Percentiles rank a stretch among this genome's conserved stretches.
phyloP scores from a whole-genome alignment of 345 rosid species.

The Lumnitzera littorea region DNA sequence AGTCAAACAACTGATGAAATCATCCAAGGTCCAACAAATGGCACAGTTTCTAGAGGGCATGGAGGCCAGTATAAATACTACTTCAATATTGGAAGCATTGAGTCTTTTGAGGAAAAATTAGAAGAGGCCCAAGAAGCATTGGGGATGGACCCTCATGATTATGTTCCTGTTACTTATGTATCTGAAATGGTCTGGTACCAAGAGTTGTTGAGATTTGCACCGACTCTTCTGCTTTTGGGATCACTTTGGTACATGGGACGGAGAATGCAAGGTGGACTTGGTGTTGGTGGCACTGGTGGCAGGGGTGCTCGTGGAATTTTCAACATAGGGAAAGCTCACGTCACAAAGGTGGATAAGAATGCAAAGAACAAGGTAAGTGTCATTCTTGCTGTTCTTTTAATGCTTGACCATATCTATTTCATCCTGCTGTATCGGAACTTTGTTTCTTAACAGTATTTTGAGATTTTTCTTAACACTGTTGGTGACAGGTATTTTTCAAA shows the following conservation, averaged over 20 bases:
- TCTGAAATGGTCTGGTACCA: constrained; percentile 74
- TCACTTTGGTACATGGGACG: constrained; percentile 58
- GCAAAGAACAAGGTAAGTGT: constrained; percentile 74
- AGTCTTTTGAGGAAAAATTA: constrained; percentile 86
- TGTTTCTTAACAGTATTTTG: no score
- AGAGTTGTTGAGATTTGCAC: constrained; percentile 79
- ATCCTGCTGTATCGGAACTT: neutral
- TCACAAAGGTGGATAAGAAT: constrained; percentile 81
- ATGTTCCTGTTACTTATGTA: constrained; percentile 65
- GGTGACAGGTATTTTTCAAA: constrained; percentile 60
- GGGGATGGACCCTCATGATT: constrained; percentile 71
- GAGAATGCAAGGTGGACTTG: constrained; percentile 79
- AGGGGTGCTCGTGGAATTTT: constrained; percentile 83
- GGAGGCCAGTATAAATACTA: constrained; percentile 65
- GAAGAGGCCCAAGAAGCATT: constrained; percentile 88
- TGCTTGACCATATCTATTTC: neutral
- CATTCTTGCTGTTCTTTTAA: constrained; percentile 3
- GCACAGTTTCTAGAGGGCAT: constrained; percentile 30
- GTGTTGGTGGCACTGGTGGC: constrained; percentile 82
- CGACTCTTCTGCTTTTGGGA: constrained; percentile 67
- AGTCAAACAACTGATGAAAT: constrained; percentile 38
- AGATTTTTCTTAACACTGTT: constrained; percentile 5
- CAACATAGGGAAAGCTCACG: constrained; percentile 87
- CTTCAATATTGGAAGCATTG: constrained; percentile 88
- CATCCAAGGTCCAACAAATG: constrained; percentile 28